Percentiles rank a stretch among this genome's conserved stretches.
phyloP scores from a whole-genome alignment of 2,329 filamentous ascomycete species.

The Colletotrichum simmondsii region DNA sequence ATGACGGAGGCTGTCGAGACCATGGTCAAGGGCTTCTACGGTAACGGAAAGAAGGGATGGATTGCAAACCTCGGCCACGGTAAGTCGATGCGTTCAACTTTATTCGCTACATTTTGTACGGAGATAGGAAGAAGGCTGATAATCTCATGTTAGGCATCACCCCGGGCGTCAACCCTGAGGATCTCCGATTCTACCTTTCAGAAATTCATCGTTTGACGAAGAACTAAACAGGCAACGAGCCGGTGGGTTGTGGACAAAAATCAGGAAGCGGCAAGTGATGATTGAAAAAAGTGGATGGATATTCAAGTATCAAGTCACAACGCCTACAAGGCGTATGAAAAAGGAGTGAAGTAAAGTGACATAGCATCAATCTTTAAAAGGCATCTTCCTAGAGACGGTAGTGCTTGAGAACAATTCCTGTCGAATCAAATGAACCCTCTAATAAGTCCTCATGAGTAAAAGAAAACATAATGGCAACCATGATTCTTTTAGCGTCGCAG shows the following conservation, averaged over 20 bases:
- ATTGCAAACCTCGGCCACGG: slow-evolving; percentile 97
- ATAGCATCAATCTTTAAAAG: background rate
- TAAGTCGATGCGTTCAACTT: slow-evolving; percentile 52
- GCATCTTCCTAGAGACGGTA: slow-evolving; percentile 14
- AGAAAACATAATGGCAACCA: background rate
- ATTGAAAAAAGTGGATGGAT: background rate
- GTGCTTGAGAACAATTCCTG: background rate
- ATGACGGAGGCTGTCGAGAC: slow-evolving; percentile 86
- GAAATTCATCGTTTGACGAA: slow-evolving; percentile 83
- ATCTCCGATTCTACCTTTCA: slow-evolving; percentile 92
- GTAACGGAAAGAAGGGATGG: slow-evolving; percentile 85
- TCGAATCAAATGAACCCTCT: background rate
- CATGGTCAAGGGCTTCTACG: slow-evolving; percentile 89
- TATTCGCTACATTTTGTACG: background rate
- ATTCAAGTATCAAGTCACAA: background rate
- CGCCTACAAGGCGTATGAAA: background rate
- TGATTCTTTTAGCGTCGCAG: background rate
- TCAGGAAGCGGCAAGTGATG: background rate
- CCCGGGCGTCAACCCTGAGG: slow-evolving; percentile 91
- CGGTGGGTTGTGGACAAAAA: background rate
- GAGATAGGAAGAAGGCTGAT: background rate
- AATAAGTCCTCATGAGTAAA: background rate
- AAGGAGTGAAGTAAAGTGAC: background rate
- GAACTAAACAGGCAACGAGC: slow-evolving; percentile 38
- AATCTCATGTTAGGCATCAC: slow-evolving; percentile 77